Conservation (phyloP, 2,329 filamentous ascomycete genomes). For the Penicillium sp. region DNA sequence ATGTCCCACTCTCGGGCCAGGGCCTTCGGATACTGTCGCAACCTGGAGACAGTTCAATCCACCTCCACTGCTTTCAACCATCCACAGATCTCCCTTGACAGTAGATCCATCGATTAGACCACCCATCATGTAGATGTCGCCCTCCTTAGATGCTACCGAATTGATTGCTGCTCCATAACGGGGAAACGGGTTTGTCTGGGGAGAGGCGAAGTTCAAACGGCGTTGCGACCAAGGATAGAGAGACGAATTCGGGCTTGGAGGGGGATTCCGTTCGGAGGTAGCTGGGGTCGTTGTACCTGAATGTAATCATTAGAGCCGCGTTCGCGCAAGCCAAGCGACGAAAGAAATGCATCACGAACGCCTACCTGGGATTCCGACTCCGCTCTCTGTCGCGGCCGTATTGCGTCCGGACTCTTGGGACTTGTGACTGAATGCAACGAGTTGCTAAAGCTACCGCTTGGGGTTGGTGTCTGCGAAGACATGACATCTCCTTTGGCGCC, state of each 20-base stretch:
- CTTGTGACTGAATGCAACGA: conserved; percentile 65
- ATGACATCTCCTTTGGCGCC: conserved; percentile 40
- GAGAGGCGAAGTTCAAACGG: conserved; percentile 76
- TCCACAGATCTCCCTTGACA: conserved; percentile 95
- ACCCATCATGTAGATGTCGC: conserved; percentile 96
- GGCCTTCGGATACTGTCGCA: conserved; percentile 86
- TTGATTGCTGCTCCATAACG: conserved; percentile 97
- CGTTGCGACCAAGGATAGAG: conserved; percentile 96
- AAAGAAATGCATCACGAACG: conserved; percentile 10
- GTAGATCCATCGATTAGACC: conserved; percentile 91
- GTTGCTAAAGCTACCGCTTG: conserved; percentile 67
- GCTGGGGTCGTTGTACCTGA: conserved; percentile 35
- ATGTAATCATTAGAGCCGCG: background rate
- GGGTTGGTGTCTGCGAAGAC: conserved; percentile 59
- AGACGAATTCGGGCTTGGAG: conserved; percentile 64
- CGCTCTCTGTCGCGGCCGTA: conserved; percentile 53
- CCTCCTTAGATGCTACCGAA: conserved; percentile 86
- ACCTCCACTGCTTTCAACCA: conserved; percentile 81
- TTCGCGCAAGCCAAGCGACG: conserved; percentile 1
- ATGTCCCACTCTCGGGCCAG: conserved; percentile 91
- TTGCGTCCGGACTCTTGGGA: conserved; percentile 63
- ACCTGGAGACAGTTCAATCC: conserved; percentile 89
- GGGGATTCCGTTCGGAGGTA: conserved; percentile 55
- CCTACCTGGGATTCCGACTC: conserved; percentile 55
- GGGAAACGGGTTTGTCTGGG: conserved; percentile 82